Evolutionary conservation across 2,329 filamentous ascomycete species (phyloP).

Genomic region (Fusarium pilosicola): DNA sequence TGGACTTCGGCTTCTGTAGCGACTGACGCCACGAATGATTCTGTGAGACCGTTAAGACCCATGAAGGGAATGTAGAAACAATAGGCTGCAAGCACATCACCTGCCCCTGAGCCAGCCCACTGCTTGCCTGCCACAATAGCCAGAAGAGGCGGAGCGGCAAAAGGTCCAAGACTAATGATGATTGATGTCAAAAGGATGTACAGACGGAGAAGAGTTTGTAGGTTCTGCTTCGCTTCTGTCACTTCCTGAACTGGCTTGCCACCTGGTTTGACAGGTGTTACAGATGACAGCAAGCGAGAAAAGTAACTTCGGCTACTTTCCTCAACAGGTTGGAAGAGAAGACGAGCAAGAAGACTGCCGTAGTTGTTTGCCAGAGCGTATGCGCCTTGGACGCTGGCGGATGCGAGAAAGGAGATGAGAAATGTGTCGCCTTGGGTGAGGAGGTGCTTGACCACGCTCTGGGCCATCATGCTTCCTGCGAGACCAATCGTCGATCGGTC

Average conservation of each 20-base stretch:
- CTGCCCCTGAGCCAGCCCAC: slow-evolving; percentile 81
- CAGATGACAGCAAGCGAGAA: slow-evolving; percentile 74
- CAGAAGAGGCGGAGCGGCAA: slow-evolving; percentile 77
- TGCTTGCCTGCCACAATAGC: slow-evolving; percentile 77
- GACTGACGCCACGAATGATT: slow-evolving; percentile 92
- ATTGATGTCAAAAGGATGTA: slow-evolving; percentile 80
- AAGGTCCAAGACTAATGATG: slow-evolving; percentile 76
- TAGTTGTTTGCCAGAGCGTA: slow-evolving; percentile 97
- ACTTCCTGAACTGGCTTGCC: slow-evolving; percentile 45
- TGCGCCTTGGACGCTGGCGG: slow-evolving; percentile 83
- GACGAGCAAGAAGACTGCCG: slow-evolving; percentile 85
- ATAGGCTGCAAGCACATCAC: slow-evolving; percentile 79
- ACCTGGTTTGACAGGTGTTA: slow-evolving; percentile 27
- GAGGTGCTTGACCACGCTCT: slow-evolving; percentile 90
- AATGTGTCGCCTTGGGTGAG: slow-evolving; percentile 95
- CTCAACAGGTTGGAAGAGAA: slow-evolving; percentile 94
- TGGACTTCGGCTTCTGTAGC: slow-evolving; percentile 80
- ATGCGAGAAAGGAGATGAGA: slow-evolving; percentile 81
- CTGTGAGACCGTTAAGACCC: slow-evolving; percentile 89
- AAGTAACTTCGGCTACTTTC: slow-evolving; percentile 93
- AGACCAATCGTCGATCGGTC: slow-evolving; percentile 76
- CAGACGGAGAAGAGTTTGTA: slow-evolving; percentile 72
- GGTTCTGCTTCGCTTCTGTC: slow-evolving; percentile 59
- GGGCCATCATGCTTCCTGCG: slow-evolving; percentile 83
- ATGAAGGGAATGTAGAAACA: slow-evolving; percentile 94